These are phyloP conservation scores for Prunus mira DNA, from an alignment of 306 rosid genomes.

Conservation along the genomic window DNA sequence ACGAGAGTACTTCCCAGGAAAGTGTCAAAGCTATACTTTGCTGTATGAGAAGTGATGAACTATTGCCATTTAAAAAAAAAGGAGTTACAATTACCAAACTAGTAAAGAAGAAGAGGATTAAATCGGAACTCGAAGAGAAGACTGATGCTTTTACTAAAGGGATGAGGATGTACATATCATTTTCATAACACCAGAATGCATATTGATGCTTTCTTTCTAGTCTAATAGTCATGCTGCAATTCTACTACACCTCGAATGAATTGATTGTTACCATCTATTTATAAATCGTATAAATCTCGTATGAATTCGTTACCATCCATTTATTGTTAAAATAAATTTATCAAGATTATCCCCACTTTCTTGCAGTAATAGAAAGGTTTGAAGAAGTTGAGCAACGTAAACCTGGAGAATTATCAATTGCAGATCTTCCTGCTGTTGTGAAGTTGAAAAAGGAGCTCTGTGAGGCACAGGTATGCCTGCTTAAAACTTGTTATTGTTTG, in stretches of 20 bases:
- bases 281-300: background rate
- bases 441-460: conserved; percentile 73
- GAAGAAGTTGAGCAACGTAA: conserved; percentile 72
- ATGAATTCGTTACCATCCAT: background rate
- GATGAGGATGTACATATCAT: background rate
- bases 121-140: background rate
- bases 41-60: conserved; percentile 60
- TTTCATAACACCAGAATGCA: background rate
- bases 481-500: background rate
- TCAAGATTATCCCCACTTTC: conserved; percentile 2
- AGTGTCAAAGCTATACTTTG: conserved; percentile 66
- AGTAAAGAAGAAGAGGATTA: background rate
- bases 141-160: background rate
- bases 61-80: background rate
- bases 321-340: background rate
- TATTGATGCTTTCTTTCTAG: background rate
- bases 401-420: conserved; percentile 56
- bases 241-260: background rate
- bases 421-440: conserved; percentile 68
- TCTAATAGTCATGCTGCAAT: background rate
- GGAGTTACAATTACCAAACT: background rate
- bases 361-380: conserved; percentile 71
- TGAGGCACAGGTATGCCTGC: conserved; percentile 55
- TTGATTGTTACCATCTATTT: background rate
- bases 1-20: conserved; percentile 48